Conservation (phyloP, 148 eudicot species). For the Vaccinium darrowii region DNA sequence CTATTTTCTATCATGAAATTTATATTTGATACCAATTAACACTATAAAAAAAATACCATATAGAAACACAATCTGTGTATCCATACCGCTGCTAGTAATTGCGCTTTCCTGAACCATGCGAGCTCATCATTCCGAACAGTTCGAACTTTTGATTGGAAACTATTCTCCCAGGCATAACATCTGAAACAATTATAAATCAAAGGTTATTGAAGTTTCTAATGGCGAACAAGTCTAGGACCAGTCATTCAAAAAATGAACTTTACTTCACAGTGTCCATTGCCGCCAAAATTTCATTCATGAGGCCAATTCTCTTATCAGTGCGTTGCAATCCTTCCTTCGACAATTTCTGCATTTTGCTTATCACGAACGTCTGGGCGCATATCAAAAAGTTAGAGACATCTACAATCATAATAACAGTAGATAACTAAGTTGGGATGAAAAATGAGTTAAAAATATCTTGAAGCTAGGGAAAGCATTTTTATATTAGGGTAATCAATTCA, state of each 20-base stretch:
- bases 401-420: background rate
- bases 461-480: background rate
- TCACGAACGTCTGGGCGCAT: constrained; percentile 54
- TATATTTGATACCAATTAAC: background rate
- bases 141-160: constrained; percentile 87
- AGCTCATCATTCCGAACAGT: constrained; percentile 74
- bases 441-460: background rate
- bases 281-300: constrained; percentile 94
- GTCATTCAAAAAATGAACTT: constrained; percentile 17
- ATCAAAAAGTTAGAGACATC: constrained; percentile 12
- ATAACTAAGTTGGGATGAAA: background rate
- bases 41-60: background rate
- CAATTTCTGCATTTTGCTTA: constrained; percentile 75
- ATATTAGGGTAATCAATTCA: background rate
- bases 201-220: constrained; percentile 10
- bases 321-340: constrained; percentile 77
- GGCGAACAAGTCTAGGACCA: background rate
- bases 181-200: constrained; percentile 39
- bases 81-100: constrained; percentile 84
- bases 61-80: background rate
- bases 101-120: constrained; percentile 80
- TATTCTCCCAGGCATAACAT: constrained; percentile 97
- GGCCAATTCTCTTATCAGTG: constrained; percentile 94
- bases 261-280: constrained; percentile 99
- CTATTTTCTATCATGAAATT: background rate